Evolutionary conservation across 179 eudicot genomes (phyloP).

Genomic region (Silene coronaria): DNA sequence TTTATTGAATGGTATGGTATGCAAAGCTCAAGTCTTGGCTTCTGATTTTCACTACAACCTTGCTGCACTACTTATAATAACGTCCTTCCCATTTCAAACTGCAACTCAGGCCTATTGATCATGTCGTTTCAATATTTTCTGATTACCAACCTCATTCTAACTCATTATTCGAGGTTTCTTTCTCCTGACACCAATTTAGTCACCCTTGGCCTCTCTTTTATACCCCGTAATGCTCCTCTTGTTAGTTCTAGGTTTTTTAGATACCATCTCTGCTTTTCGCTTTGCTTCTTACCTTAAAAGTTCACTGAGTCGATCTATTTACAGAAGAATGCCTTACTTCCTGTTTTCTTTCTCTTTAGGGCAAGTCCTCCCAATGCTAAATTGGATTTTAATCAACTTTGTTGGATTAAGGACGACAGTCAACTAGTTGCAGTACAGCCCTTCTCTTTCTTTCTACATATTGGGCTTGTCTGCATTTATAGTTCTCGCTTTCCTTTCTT

Average conservation of each 20-base stretch:
- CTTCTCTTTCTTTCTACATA: no score
- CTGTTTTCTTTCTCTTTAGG: no score
- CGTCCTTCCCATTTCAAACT: background rate
- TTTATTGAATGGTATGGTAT: no score
- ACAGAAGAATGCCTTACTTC: background rate
- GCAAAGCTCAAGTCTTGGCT: no score
- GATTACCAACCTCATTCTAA: background rate
- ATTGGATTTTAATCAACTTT: no score
- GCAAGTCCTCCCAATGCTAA: no score
- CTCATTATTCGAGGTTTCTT: background rate
- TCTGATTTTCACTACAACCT: no score
- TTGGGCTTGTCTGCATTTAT: background rate
- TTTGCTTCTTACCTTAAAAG: background rate
- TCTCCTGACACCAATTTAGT: constrained; percentile 1
- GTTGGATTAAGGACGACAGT: no score
- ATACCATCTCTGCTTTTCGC: background rate
- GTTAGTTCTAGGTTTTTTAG: constrained; percentile 4
- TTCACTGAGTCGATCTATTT: background rate
- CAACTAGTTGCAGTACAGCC: no score
- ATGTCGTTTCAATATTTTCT: background rate
- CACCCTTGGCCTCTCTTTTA: constrained; percentile 1
- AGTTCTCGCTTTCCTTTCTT: no score
- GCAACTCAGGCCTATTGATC: background rate
- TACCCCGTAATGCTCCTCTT: background rate
- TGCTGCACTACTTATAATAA: no score